A percentile compares a stretch with the other conserved stretches of the same genome.
Evolutionary conservation across 1,284 basidiomycete species (phyloP).

Genomic region (Takashimella tepidaria): DNA sequence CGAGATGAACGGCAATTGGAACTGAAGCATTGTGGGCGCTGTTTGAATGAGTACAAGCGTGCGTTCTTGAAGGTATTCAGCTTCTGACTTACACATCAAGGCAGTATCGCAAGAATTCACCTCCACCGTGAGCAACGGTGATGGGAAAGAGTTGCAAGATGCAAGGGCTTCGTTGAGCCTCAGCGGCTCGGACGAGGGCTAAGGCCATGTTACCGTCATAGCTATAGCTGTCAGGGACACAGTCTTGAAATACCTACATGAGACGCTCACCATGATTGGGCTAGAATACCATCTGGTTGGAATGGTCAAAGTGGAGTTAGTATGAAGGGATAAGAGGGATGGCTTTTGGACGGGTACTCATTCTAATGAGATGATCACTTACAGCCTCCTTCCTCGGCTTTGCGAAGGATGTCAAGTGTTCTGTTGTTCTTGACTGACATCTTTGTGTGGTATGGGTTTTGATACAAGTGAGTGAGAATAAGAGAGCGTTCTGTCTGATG

Average conservation of each 20-base stretch:
- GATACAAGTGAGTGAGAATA: no score
- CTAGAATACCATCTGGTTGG: slow-evolving; percentile 31
- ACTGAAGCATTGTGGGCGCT: slow-evolving; percentile 51
- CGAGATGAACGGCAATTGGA: slow-evolving; percentile 48
- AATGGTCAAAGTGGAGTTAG: neutral
- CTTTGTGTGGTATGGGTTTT: no score
- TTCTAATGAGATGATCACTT: slow-evolving; percentile 8
- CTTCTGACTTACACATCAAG: slow-evolving; percentile 27
- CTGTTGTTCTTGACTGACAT: slow-evolving; percentile 38
- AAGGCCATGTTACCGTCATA: slow-evolving; percentile 43
- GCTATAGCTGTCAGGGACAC: slow-evolving; percentile 7
- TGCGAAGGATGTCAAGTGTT: slow-evolving; percentile 42
- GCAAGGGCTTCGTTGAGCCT: slow-evolving; percentile 39
- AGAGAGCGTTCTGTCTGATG: no score
- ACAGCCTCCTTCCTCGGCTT: slow-evolving; percentile 45
- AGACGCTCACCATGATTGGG: slow-evolving; percentile 30
- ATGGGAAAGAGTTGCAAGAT: slow-evolving; percentile 46
- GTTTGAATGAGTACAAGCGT: slow-evolving; percentile 28
- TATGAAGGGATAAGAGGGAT: neutral
- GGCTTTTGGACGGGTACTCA: neutral
- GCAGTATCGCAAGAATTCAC: slow-evolving; percentile 33
- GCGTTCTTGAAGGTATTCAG: neutral
- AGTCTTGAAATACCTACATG: neutral
- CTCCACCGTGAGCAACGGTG: slow-evolving; percentile 32
- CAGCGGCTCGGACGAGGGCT: slow-evolving; percentile 43